Base-by-base conservation (phyloP, 1,139 yeast genomes). In the Yamadazyma sp. region DNA sequence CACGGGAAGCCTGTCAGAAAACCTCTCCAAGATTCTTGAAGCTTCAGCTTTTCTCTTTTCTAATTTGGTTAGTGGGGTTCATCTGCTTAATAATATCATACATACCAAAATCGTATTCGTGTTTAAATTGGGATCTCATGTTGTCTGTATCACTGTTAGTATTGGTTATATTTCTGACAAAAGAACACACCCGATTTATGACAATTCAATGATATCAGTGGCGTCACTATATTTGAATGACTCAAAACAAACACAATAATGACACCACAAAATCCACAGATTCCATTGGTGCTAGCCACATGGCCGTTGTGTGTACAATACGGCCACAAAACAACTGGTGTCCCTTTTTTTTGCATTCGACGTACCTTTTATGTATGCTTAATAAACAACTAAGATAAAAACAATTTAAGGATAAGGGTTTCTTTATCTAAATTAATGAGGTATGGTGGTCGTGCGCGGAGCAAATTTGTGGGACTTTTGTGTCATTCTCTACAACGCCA, bases 31-130 rank as follows among this genome's bases (percentile, higher is more conserved):
- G 60, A 92, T 92, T 57, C 97, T 81, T 48, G 86, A 81, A 29
- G 97, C 90, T 66, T 92, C 98, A 9, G 96, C 94, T 73, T 87
- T 86, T 74, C 98, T 86, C 69, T 90, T 88, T 62, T 89, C 97
- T 45, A 42, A 4, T 31, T 9, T 21, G 2, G 50, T 46, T 47
- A 46, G 50, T 48, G 43, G 14, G 6, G 12, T 11, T 11, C 13
- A 22, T 11, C 16, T 13, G 26, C 14, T n/a, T 29, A 13, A 18
- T 3, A 12, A 13, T 21, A 25, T 7, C n/a, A 14, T 38, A 48
- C 52, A 38, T 48, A 48, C 52, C 52, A 61, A 86, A 83, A 42
- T 95, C 83, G 64, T 86, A 88, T 61, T 87, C 95, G 79, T 87
- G 95, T 70, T 87, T 87, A 63, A 87, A 87, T 71, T 86, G 90